Base-by-base conservation (phyloP, 2,329 filamentous ascomycete genomes). In the Orbilia ellipsospora region DNA sequence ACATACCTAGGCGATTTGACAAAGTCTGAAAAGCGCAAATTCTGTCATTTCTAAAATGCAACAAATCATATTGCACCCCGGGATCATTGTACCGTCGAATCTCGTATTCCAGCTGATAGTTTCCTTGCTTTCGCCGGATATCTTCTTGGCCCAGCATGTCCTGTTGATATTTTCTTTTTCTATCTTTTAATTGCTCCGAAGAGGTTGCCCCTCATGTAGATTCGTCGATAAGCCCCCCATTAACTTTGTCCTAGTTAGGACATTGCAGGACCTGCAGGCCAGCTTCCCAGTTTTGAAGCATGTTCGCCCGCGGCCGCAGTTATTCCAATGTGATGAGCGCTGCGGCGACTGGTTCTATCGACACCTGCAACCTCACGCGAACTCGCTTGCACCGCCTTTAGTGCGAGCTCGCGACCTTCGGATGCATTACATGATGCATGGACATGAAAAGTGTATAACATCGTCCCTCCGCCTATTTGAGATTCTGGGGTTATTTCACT, bases 331-430 rank as follows among this genome's bases (percentile, higher is more conserved):
- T 26, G 55, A 45, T 13, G n/a, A 44, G 18, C 18, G 55, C 16
- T 59, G 40, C 55, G 54, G 56, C 50, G 56, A 69, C 50, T 69
- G 26, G 56, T 31, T 45, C 42, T 57, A 23, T 57, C 51, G 66
- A 57, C 57, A 7, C 26, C 62, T 57, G 44, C 36, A 40, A 51
- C 57, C 57, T 48, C 66, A 57, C 48, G 57, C 57, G 42, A 51
- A 40, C 48, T 36, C 48, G 40, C 50, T 40, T 70, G 57, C 66
- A 70, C 66, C 63, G 66, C 66, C 66, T 50, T 62, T 62, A n/a
- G 26, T 42, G 28, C 55, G 66, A 70, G 66, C 66, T 70, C 66
- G 56, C 18, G 57, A 48, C 51, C 16, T 15, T 51, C 31, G 28
- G 54, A 55, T 70, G 59, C 66, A 57, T 63, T 63, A 42, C 59